Evolutionary conservation across 1,139 yeast genomes (phyloP).

Genomic region (Suhomyces maxii): DNA sequence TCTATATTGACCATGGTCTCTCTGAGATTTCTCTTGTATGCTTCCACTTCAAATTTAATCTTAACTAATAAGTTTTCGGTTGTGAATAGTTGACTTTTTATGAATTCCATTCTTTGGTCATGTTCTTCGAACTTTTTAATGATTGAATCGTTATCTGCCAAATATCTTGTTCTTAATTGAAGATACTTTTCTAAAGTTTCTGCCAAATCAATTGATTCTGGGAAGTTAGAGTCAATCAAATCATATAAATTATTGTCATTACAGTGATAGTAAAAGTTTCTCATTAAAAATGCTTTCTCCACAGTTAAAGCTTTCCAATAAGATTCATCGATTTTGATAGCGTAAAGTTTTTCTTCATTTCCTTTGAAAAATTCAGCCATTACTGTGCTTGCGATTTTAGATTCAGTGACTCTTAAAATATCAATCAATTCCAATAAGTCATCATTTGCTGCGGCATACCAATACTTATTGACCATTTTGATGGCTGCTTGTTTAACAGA

Average conservation of each 20-base stretch:
- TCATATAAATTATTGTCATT: conserved; percentile 51
- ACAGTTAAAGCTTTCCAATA: conserved; percentile 73
- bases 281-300: conserved; percentile 71
- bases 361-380: conserved; percentile 61
- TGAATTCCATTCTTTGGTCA: conserved; percentile 13
- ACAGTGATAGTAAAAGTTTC: conserved; percentile 69
- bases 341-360: conserved; percentile 61
- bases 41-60: conserved; percentile 17
- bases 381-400: conserved; percentile 66
- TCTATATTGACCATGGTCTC: conserved; percentile 11
- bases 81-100: conserved; percentile 16
- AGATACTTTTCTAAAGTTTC: conserved; percentile 55
- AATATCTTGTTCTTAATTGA: conserved; percentile 40
- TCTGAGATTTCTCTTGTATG: conserved; percentile 11
- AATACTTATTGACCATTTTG: conserved; percentile 64
- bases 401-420: conserved; percentile 64
- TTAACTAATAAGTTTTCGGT: conserved; percentile 14
- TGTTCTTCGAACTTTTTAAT: conserved; percentile 14
- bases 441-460: conserved; percentile 71
- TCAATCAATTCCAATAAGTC: conserved; percentile 74
- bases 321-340: conserved; percentile 55
- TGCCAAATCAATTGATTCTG: conserved; percentile 78
- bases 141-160: conserved; percentile 31
- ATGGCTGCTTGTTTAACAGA: conserved; percentile 71
- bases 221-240: conserved; percentile 70